Base-by-base conservation (phyloP, 768 basidiomycete genomes). In the Panellus pusillus region DNA sequence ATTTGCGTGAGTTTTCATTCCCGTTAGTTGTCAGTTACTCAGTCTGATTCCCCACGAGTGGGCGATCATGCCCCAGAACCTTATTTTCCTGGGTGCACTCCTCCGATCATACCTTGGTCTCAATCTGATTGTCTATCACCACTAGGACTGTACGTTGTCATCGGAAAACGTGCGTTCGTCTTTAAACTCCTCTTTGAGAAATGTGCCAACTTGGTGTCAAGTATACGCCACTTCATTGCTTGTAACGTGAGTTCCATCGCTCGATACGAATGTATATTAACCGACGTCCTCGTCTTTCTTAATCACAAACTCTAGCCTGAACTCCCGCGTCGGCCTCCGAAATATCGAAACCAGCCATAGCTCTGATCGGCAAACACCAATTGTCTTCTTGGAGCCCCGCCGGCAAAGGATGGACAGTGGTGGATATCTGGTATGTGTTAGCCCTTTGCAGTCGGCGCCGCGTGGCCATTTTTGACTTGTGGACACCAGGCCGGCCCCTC, bases 201-300 rank as follows among this genome's bases (percentile, higher is more conserved):
- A 7, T 44, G 12, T 31, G 20, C n/a, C 6, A 41, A 36, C 14
- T 27, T 19, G 31, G 38, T 39, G 9, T 15, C 0, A 40, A 79
- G 78, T 79, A 44, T 81, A 81, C 41, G 77, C 79, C 1, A 81
- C 77, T 51, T 80, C 79, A 3, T 63, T 81, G 13, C 69, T 80
- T 12, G 79, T 78, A 0, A 79, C 79, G 74, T 75, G 57, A n/a
- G n/a, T n/a, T n/a, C n/a, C n/a, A n/a, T n/a, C n/a, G n/a, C n/a
- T n/a, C n/a, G n/a, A n/a, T n/a, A n/a, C n/a, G n/a, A n/a, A n/a
- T n/a, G n/a, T n/a, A n/a, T n/a, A n/a, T n/a, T n/a, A n/a, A n/a
- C n/a, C n/a, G n/a, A n/a, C n/a, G n/a, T n/a, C n/a, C n/a, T n/a
- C n/a, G n/a, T n/a, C n/a, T n/a, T n/a, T n/a, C n/a, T n/a, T 37